Base-by-base conservation (phyloP, 306 rosid genomes). In the Ochetophila trinervis region DNA sequence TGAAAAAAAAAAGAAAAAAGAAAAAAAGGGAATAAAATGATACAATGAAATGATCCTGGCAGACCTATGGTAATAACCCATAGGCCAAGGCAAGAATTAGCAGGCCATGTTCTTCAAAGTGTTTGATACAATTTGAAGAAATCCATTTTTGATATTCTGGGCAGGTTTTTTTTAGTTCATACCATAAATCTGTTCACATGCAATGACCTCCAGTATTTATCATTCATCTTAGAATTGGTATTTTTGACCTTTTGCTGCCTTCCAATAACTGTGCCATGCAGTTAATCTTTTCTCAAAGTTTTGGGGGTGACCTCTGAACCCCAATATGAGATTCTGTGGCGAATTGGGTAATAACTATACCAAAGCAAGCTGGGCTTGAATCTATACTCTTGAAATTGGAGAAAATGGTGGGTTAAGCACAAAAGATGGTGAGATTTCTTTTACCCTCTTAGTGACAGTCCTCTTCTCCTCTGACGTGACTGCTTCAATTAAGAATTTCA, bases 381-480 rank as follows among this genome's bases (percentile, higher is more conserved):
- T 30, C 79, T 67, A 74, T 47, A 86, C 97, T 53, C 97, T 69
- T 1, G 99, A 76, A 50, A 94, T 80, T 15, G 99, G 99, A 69
- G 96, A 94, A 72, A 88, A 90, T 5, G 96, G 90, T 0, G 96
- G 95, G 52, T 94, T 86, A 32, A 76, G 60, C 67, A 82, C 76
- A 52, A 74, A 89, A n/a, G 84, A 79, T 54, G 78, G 76, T 40
- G 87, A 90, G 69, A 78, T 77, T 70, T 85, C 74, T 72, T 84
- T 88, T 45, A 61, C 84, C 69, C 73, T 79, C 78, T 80, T 89
- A 21, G 75, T 56, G 63, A 20, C 75, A 32, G 68, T 71, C 72
- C 71, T 82, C 77, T 79, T 81, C 80, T 85, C 83, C 65, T 84
- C 85, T 19, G 64, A 24, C 19, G 87, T 51, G 67, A 78, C 90